Conservation (phyloP, 345 rosid genomes). For the Pistacia atlantica region DNA sequence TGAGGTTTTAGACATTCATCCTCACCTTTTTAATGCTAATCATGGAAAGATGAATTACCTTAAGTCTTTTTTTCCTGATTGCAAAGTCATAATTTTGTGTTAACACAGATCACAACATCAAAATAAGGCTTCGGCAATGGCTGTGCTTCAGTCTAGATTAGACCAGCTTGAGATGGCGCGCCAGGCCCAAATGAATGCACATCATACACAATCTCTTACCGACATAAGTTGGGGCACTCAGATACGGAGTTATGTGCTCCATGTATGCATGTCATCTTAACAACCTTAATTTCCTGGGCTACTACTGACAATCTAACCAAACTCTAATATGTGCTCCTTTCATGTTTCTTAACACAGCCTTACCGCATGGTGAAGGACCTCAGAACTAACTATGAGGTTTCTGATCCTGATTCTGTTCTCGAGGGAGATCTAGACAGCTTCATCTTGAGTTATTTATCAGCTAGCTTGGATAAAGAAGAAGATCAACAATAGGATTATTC, state of each 20-base stretch:
- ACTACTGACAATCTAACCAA: background rate
- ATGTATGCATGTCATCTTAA: slow-evolving; percentile 46
- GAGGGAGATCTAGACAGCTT: slow-evolving; percentile 90
- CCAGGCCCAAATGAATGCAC: slow-evolving; percentile 84
- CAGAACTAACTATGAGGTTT: slow-evolving; percentile 85
- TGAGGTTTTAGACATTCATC: background rate
- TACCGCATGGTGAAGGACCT: slow-evolving; percentile 96
- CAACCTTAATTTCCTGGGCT: slow-evolving; percentile 8
- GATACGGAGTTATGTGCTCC: slow-evolving; percentile 87
- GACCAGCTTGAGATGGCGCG: slow-evolving; percentile 92
- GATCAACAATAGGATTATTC: slow-evolving; percentile 24
- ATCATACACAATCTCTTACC: slow-evolving; percentile 89
- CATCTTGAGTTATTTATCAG: slow-evolving; percentile 77
- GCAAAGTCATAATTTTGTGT: slow-evolving; percentile 7
- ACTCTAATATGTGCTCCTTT: background rate
- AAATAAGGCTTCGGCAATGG: slow-evolving; percentile 96
- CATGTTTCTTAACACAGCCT: slow-evolving; percentile 49
- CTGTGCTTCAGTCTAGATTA: slow-evolving; percentile 88
- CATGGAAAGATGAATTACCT: background rate
- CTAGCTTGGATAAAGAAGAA: slow-evolving; percentile 65
- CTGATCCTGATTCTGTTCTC: slow-evolving; percentile 86
- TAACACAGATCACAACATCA: slow-evolving; percentile 72
- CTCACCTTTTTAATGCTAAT: slow-evolving; percentile 7
- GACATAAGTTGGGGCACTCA: slow-evolving; percentile 97
- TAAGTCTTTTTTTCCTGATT: background rate